Base-by-base conservation (phyloP, 257 asterid genomes). In the Marsdenia floribunda region DNA sequence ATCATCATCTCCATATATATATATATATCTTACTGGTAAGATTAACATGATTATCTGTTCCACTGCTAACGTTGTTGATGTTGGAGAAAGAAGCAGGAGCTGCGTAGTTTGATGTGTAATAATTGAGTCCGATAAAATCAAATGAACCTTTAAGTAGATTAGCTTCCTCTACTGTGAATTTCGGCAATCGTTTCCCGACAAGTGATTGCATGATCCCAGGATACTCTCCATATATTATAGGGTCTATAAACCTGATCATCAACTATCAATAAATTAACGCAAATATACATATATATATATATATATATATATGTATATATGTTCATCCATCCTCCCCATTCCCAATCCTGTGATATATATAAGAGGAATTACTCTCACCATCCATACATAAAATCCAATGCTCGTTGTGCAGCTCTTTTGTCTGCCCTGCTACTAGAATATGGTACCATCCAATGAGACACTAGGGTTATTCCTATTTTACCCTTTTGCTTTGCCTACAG, bases 381-480 rank as follows among this genome's bases (percentile, higher is more conserved):
- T 78, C 93, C 93, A 59, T 79, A 74, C 89, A 88, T 83, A 77
- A 88, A 88, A 46, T 83, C 90, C 18, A 88, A 74, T 11, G 80
- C 85, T 58, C 90, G 77, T 58, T 72, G 75, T 10, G 58, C 59
- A 46, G 83, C 83, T 7, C 35, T 47, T 19, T 0, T 14, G 44
- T 80, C 78, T 1, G 47, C 73, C 63, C 21, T 58, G 38, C 66
- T 61, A 1, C 11, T 67, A 21, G 83, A 53, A 57, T 71, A 76
- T 0, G 83, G 80, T 22, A 64, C 59, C 37, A 76, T 35, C 84
- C 84, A 80, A 35, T 68, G 71, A 19, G 84, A 47, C 6, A 76
- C 72, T 13, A 65, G 75, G 6, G 81, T 68, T 24, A 80, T 80
- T 37, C 84, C 84, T 57, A 80, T 76, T 21, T 72, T 54, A 19